phyloP scores from a whole-genome alignment of 257 asterid species.

The Rubia yunnanensis region DNA sequence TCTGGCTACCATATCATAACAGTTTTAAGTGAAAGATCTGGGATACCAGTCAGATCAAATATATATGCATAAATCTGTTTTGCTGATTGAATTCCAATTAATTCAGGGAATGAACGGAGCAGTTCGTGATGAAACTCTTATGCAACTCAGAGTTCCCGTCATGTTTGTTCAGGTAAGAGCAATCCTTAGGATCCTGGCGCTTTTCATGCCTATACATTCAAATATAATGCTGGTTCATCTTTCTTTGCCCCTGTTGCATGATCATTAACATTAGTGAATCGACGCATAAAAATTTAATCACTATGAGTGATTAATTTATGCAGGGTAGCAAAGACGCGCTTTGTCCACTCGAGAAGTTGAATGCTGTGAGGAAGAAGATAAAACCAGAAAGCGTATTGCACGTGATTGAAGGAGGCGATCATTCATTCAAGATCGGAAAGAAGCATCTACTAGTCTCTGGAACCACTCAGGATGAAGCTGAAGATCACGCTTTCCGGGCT shows the following conservation, averaged over 20 bases:
- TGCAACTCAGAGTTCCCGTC: constrained; percentile 54
- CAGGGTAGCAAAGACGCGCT: constrained; percentile 89
- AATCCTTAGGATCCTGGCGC: background rate
- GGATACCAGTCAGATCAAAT: background rate
- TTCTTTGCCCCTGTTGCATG: background rate
- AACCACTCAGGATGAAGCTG: constrained; percentile 56
- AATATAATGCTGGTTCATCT: background rate
- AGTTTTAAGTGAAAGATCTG: background rate
- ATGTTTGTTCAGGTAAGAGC: constrained; percentile 72
- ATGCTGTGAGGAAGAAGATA: constrained; percentile 61
- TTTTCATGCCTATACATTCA: no score
- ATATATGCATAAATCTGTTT: background rate
- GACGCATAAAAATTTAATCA: no score
- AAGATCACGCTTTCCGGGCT: constrained; percentile 46
- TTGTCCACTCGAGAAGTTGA: constrained; percentile 59
- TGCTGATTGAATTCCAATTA: no score
- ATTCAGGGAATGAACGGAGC: constrained; percentile 56
- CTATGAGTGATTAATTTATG: constrained; percentile 6
- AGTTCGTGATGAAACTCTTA: constrained; percentile 53
- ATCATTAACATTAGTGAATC: no score
- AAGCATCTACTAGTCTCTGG: constrained; percentile 45
- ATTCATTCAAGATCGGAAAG: constrained; percentile 70
- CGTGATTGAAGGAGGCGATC: constrained; percentile 87
- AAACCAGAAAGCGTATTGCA: constrained; percentile 32
- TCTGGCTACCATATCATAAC: background rate